Evolutionary conservation across 768 basidiomycete genomes (phyloP), one percentile per base, ranked within the genome.

Genomic region (Suillus luteus): DNA sequence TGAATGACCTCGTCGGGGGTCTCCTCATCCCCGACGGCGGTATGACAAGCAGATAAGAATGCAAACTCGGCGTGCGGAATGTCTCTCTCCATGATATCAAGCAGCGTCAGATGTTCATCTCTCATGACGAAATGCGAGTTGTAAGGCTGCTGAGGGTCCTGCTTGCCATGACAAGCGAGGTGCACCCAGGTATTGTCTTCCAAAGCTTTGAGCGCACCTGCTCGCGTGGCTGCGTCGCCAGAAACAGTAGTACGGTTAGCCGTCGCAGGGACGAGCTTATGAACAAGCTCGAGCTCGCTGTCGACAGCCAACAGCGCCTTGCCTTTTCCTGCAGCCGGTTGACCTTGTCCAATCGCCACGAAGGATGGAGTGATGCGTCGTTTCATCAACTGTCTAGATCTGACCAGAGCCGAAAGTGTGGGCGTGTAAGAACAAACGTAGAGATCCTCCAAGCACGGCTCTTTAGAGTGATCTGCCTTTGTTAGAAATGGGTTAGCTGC

Each of bases 111-210:
- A 48, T 48, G 6, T 14, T 24, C 12, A 2, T 48, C 46, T 14
- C 22, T 48, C 48, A 49, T 49, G 24, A 49, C 64, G 10, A 77
- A 72, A 2, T 70, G 61, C 0, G 77, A 73, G 3, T 71, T 55
- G 5, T 72, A 71, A 4, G 77, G 77, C 3, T 70, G 65, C 0
- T 46, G 33, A 2, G 37, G 3, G 43, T 71, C 55, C 7, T 72
- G 72, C 0, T 48, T 52, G 0, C 77, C 73, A 24, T 77, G 76
- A 17, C 76, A 78, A 0, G 75, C 76, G 4, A 78, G 60, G 51
- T 77, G 76, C 0, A 69, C 68, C 73, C 75, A 76, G 0, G 60
- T 10, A 60, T 75, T 70, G 6, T 64, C 59, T 6, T 54, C 19
- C 6, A 76, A 62, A 4, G 65, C 67, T 0, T 37, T 0, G 6